Evolutionary conservation across 495 filamentous ascomycete genomes (phyloP), one percentile per base, ranked within the genome.

Genomic region (Trichoderma virens): DNA sequence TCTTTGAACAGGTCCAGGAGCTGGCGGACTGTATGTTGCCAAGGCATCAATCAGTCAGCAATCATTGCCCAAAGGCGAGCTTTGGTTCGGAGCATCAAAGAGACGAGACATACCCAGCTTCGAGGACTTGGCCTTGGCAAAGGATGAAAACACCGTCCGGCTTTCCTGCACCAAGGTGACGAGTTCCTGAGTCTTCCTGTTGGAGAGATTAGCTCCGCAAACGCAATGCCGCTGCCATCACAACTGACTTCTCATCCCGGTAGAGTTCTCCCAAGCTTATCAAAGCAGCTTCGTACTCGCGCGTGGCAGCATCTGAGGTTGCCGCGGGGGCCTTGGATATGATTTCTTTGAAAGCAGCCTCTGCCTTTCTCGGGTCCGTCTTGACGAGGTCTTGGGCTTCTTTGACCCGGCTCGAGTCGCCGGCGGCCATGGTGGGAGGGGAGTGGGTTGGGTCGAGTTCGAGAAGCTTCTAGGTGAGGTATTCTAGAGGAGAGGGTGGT

Each of bases 111-210:
- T 86, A 98, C 94, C 92, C 64, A 99, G 81, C 79, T 99, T 99
- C 45, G 94, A 90, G 25, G 94, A 98, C 86, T 99, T 99, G 67
- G 94, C 95, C 80, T 97, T 97, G 65, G 94, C 93, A 73, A 98
- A 98, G 67, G 90, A 92, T 60, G 93, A 96, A 65, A 99, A 85
- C 28, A 91, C 88, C 69, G 90, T 89, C 69, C 93, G 86, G 74
- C 93, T 97, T 71, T 89, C 88, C 68, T 87, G 92, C 67, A 99
- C 89, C 69, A 99, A 85, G 67, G 92, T 89, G 60, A 94, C 91
- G 60, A 99, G 89, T 74, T 94, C 92, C 69, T 93, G 76, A 69
- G 90, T 79, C 77, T 92, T 91, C 78, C 83, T 86, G 61, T 30
- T 62, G 32, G 20, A 45, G 43, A 27, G 59, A 39, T 64, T 43